phyloP scores from a whole-genome alignment of 495 filamentous ascomycete genomes.

The Sabuloglossum arenarium region DNA sequence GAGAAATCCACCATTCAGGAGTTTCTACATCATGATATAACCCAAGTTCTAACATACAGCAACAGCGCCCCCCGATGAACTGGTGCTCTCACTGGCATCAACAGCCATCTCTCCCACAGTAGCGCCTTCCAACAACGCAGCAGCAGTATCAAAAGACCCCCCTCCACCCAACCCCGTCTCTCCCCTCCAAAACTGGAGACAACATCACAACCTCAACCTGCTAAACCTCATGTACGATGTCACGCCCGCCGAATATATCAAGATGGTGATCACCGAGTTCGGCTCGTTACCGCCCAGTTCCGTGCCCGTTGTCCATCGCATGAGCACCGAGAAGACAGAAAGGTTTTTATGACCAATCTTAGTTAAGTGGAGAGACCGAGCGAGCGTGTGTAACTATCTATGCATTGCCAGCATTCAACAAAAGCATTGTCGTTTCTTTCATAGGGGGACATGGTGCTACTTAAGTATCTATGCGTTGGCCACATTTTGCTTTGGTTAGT shows the following conservation, averaged over 20 bases:
- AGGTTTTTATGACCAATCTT: no score
- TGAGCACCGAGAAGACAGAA: conserved; percentile 18
- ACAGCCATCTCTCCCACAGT: neutral
- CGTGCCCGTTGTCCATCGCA: conserved; percentile 39
- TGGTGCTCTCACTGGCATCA: conserved; percentile 19
- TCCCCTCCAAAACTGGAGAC: conserved; percentile 5
- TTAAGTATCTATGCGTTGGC: no score
- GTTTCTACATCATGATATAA: neutral
- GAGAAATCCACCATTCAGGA: no score
- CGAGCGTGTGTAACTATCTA: no score
- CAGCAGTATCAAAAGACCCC: neutral
- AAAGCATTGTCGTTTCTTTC: no score
- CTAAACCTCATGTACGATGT: conserved; percentile 86
- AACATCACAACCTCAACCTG: conserved; percentile 28
- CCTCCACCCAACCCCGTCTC: neutral
- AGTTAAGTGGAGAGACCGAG: no score
- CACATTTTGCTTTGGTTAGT: no score
- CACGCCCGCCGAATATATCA: conserved; percentile 73
- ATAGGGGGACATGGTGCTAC: no score
- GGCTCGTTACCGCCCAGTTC: conserved; percentile 73
- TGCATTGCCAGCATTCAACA: no score
- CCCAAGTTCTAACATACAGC: conserved; percentile 13
- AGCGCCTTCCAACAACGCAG: neutral
- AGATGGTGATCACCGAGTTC: conserved; percentile 79
- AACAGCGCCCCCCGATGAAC: conserved; percentile 29